Conservation (phyloP, 176 grass and related monocot genomes). For the Dactylis glomerata region DNA sequence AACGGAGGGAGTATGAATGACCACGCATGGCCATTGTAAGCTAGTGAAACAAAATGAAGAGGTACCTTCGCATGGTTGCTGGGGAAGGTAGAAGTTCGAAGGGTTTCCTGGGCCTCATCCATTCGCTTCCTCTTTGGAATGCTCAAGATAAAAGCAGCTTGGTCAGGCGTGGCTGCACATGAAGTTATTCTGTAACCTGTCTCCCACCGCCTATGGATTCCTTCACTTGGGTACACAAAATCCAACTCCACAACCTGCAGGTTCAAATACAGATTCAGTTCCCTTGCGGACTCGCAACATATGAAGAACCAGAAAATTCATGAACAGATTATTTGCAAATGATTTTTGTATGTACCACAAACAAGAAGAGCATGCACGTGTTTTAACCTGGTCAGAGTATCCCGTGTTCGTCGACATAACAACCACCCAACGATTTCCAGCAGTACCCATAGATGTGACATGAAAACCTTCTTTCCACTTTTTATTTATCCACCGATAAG, state of each 20-base stretch:
- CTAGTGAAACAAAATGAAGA: not conserved
- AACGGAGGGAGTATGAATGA: too few species aligned
- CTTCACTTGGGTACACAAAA: not conserved
- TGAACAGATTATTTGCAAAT: not conserved
- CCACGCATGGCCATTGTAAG: too few species aligned
- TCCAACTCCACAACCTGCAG: not conserved
- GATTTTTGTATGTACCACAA: not conserved
- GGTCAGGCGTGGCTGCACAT: not conserved
- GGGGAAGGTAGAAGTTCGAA: not conserved
- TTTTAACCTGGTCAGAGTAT: constrained; percentile 61
- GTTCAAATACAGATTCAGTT: not conserved
- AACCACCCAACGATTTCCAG: constrained; percentile 68
- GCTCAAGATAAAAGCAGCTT: not conserved
- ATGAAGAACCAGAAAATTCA: not conserved
- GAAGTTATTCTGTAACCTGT: not conserved
- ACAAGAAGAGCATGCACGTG: not conserved
- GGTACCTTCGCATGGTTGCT: not conserved
- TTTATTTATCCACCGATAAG: constrained; percentile 85
- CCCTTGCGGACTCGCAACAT: not conserved
- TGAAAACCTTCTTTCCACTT: constrained; percentile 95
- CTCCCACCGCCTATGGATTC: not conserved
- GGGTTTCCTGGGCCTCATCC: not conserved
- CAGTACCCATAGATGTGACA: constrained; percentile 77
- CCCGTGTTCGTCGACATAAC: constrained; percentile 71
- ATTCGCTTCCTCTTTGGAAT: not conserved